A percentile compares a stretch with the other conserved stretches of the same genome.
phyloP scores from a whole-genome alignment of 192 early-diverging fungal species.

The Phlyctochytrium bullatum region DNA sequence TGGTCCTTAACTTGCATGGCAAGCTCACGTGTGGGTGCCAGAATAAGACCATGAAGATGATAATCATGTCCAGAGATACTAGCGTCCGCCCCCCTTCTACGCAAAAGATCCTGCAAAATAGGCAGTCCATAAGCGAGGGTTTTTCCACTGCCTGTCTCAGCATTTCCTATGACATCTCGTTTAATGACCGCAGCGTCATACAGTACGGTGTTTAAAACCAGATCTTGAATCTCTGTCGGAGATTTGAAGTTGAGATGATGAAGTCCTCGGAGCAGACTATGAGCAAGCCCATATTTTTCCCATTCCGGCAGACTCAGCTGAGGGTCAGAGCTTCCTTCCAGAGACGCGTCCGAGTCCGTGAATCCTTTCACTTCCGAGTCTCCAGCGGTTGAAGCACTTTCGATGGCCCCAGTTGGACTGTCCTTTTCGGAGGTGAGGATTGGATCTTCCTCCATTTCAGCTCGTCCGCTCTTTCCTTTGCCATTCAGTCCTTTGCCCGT shows the following conservation, averaged over 20 bases:
- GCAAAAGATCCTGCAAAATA: slow-evolving; percentile 69
- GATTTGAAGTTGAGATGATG: slow-evolving; percentile 65
- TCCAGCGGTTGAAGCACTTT: no score
- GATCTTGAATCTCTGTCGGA: slow-evolving; percentile 87
- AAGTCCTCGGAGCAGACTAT: slow-evolving; percentile 71
- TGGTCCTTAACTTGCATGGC: slow-evolving; percentile 93
- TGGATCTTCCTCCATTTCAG: no score
- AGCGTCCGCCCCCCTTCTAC: slow-evolving; percentile 6
- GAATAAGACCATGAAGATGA: slow-evolving; percentile 64
- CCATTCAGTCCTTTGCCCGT: no score
- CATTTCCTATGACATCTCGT: slow-evolving; percentile 85
- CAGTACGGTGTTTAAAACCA: slow-evolving; percentile 70
- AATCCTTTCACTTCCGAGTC: no score
- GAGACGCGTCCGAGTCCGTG: no score
- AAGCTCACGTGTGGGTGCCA: slow-evolving; percentile 93
- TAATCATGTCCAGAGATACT: slow-evolving; percentile 6
- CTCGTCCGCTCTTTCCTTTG: no score
- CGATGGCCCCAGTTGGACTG: no score
- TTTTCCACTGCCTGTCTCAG: slow-evolving; percentile 74
- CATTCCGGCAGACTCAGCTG: no score
- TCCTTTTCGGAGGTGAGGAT: no score
- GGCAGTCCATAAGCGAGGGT: slow-evolving; percentile 95
- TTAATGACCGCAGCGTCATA: slow-evolving; percentile 25
- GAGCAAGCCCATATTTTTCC: no score
- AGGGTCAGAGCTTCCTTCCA: no score